phyloP scores from a whole-genome alignment of 75 land plant genomes.

The Gnetum montanum region DNA sequence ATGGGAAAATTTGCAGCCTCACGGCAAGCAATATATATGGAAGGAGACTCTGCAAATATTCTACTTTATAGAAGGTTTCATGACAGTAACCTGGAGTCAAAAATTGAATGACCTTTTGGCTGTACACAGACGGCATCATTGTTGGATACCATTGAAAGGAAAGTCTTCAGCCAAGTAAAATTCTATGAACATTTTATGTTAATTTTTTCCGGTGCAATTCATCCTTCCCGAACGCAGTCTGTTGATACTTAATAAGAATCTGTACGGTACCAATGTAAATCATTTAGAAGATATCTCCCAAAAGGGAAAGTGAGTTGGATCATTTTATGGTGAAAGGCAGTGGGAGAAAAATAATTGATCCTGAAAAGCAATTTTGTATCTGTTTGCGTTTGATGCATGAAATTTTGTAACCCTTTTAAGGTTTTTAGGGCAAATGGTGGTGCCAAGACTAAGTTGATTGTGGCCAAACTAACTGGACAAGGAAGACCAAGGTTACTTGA shows the following conservation, averaged over 20 bases:
- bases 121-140: no score
- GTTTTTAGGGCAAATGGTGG: constrained; percentile 55
- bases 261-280: constrained; percentile 64
- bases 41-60: no score
- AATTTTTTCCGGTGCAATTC: no score
- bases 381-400: constrained; percentile 50
- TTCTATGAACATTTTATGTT: constrained; percentile 38
- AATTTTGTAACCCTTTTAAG: constrained; percentile 42
- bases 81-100: no score
- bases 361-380: constrained; percentile 44
- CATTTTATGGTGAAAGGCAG: constrained; percentile 57
- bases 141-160: no score
- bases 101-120: no score
- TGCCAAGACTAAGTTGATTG: constrained; percentile 75
- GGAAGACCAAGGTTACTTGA: constrained; percentile 76
- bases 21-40: no score
- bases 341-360: constrained; percentile 69
- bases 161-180: constrained; percentile 59
- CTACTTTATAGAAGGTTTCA: no score
- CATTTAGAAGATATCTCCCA: constrained; percentile 25
- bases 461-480: constrained; percentile 65
- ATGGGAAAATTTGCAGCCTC: no score
- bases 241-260: constrained; percentile 51
- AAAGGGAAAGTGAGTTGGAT: constrained; percentile 50
- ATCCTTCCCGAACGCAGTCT: no score